Evolutionary conservation across 2,329 filamentous ascomycete genomes (phyloP).

Genomic region (Orbilia ellipsospora): DNA sequence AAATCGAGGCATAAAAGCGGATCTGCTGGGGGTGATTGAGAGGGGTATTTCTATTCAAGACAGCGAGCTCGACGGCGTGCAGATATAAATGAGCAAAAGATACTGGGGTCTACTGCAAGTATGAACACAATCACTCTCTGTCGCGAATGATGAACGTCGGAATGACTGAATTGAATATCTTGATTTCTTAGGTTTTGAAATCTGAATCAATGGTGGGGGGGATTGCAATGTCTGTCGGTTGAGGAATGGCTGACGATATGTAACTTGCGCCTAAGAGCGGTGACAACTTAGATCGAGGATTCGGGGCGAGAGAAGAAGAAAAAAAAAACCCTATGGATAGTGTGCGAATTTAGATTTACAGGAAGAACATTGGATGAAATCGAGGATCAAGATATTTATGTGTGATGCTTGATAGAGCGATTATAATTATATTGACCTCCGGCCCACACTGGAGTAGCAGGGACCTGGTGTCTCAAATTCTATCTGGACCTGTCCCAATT

Average conservation of each 20-base stretch:
- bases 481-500: constrained; percentile 9
- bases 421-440: constrained; percentile 26
- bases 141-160: constrained; percentile 8
- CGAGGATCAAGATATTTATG: constrained; percentile 16
- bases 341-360: constrained; percentile 17
- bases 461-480: constrained; percentile 6
- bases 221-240: background rate
- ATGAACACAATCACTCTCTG: background rate
- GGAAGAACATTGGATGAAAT: constrained; percentile 33
- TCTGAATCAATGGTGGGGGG: constrained; percentile 7
- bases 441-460: constrained; percentile 24
- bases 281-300: constrained; percentile 8
- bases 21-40: constrained; percentile 19
- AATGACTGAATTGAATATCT: constrained; percentile 3
- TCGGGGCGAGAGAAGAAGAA: constrained; percentile 1
- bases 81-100: constrained; percentile 3
- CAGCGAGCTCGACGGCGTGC: constrained; percentile 25
- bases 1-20: constrained; percentile 6
- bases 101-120: constrained; percentile 17
- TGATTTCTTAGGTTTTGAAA: background rate
- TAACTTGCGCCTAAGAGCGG: constrained; percentile 20
- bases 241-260: constrained; percentile 16
- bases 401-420: constrained; percentile 28
- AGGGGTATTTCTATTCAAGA: background rate
- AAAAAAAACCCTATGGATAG: background rate